phyloP scores from a whole-genome alignment of 805 yeast genomes.

The Candida corydali region DNA sequence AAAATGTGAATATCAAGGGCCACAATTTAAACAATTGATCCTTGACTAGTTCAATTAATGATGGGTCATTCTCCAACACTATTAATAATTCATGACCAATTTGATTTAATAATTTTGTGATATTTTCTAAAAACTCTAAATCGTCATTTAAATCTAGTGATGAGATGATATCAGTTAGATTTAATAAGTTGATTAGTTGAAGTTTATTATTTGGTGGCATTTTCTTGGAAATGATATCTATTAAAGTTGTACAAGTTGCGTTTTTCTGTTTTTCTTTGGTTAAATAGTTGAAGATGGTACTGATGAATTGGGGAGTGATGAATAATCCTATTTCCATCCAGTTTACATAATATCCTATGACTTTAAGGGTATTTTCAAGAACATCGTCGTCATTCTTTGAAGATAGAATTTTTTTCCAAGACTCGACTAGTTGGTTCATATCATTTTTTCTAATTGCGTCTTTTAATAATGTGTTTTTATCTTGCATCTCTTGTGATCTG shows the following conservation, averaged over 20 bases:
- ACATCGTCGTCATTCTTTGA: constrained; percentile 32
- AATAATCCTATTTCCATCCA: constrained; percentile 88
- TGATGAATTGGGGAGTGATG: constrained; percentile 55
- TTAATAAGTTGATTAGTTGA: constrained; percentile 63
- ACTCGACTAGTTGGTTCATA: constrained; percentile 56
- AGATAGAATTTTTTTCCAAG: constrained; percentile 63
- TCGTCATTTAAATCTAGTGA: constrained; percentile 31
- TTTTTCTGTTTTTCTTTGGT: constrained; percentile 45
- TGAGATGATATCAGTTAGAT: constrained; percentile 53
- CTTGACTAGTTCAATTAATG: constrained; percentile 32
- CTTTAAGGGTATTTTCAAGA: constrained; percentile 53
- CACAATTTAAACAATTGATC: constrained; percentile 56
- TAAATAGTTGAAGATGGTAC: constrained; percentile 56
- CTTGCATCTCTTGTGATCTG: constrained; percentile 58
- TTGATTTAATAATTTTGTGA: constrained; percentile 69
- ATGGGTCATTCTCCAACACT: constrained; percentile 51
- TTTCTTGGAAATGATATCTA: constrained; percentile 69
- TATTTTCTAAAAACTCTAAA: constrained; percentile 68
- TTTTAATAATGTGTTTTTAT: constrained; percentile 68
- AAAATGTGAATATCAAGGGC: constrained; percentile 68
- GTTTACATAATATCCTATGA: constrained; percentile 80
- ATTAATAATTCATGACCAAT: constrained; percentile 74
- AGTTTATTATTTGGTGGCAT: constrained; percentile 73
- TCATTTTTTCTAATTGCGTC: constrained; percentile 79
- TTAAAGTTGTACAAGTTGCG: constrained; percentile 54